Percentiles rank a stretch among this genome's conserved stretches.
These are phyloP conservation scores for Cladophialophora bantiana DNA, from an alignment of 2,329 filamentous ascomycete species.

Conservation along the genomic window DNA sequence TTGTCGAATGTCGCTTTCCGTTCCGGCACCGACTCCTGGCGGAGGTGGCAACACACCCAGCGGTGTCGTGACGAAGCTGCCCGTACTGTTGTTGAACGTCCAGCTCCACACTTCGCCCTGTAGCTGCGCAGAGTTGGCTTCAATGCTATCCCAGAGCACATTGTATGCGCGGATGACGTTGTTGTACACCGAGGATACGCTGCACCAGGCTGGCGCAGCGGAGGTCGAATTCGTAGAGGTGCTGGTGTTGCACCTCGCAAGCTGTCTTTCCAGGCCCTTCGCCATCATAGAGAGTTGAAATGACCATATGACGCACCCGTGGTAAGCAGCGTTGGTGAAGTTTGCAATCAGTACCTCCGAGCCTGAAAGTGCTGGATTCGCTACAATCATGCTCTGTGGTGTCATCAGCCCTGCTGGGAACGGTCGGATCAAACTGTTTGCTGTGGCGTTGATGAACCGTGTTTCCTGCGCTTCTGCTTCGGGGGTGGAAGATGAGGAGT, in stretches of 20 bases:
- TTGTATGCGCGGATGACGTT: conserved; percentile 64
- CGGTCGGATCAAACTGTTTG: conserved; percentile 63
- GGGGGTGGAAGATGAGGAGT: conserved; percentile 54
- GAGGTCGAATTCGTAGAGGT: not conserved
- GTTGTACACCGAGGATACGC: conserved; percentile 50
- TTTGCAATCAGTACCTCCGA: conserved; percentile 57
- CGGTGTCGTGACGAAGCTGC: conserved; percentile 58
- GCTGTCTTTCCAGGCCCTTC: conserved; percentile 64
- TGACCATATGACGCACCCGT: conserved; percentile 70
- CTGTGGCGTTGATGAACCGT: conserved; percentile 63
- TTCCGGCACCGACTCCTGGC: conserved; percentile 51
- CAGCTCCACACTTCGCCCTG: conserved; percentile 70
- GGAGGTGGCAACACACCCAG: conserved; percentile 60
- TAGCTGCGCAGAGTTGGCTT: conserved; percentile 60
- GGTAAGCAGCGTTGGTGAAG: conserved; percentile 66
- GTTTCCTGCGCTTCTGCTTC: conserved; percentile 62
- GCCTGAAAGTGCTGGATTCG: conserved; percentile 66
- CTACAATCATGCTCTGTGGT: conserved; percentile 63
- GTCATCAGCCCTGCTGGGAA: conserved; percentile 68
- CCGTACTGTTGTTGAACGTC: conserved; percentile 56
- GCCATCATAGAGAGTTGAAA: conserved; percentile 73
- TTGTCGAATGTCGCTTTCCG: conserved; percentile 62
- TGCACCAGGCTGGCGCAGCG: conserved; percentile 59
- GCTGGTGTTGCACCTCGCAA: conserved; percentile 57
- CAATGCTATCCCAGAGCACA: conserved; percentile 66